These are phyloP conservation scores for Aspergillus unguis DNA, from an alignment of 2,329 filamentous ascomycete species.

Conservation along the genomic window DNA sequence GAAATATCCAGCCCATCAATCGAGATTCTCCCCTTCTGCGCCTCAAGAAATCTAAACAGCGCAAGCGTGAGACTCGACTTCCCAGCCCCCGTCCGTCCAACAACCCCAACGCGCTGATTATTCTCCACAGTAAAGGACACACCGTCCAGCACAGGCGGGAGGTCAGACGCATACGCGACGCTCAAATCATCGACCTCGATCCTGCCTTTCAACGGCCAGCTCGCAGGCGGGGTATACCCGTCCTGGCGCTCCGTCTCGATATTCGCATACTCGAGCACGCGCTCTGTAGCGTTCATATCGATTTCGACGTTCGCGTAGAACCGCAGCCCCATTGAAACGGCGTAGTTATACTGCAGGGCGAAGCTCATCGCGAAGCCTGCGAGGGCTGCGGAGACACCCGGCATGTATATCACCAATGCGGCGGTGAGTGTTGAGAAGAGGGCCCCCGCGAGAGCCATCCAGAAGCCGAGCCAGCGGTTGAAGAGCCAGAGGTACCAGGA, in stretches of 20 bases:
- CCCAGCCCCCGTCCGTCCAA: slow-evolving; percentile 30
- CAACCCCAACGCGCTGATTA: slow-evolving; percentile 26
- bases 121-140: slow-evolving; percentile 22
- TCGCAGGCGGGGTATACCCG: slow-evolving; percentile 61
- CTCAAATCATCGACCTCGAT: slow-evolving; percentile 71
- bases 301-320: slow-evolving; percentile 70
- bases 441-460: slow-evolving; percentile 69
- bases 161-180: slow-evolving; percentile 66
- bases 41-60: slow-evolving; percentile 25
- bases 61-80: slow-evolving; percentile 28
- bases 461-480: slow-evolving; percentile 73
- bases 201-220: slow-evolving; percentile 70
- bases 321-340: slow-evolving; percentile 65
- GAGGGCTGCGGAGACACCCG: slow-evolving; percentile 63
- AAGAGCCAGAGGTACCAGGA: slow-evolving; percentile 68
- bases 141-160: slow-evolving; percentile 44
- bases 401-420: slow-evolving; percentile 60
- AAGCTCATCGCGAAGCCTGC: slow-evolving; percentile 75
- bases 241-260: slow-evolving; percentile 64
- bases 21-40: slow-evolving; percentile 20
- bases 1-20: slow-evolving; percentile 49
- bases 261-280: slow-evolving; percentile 71
- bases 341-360: slow-evolving; percentile 66
- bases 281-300: slow-evolving; percentile 74
- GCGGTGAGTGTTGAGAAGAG: slow-evolving; percentile 66